Conservation (phyloP, 306 rosid genomes). For the Inga laurina region DNA sequence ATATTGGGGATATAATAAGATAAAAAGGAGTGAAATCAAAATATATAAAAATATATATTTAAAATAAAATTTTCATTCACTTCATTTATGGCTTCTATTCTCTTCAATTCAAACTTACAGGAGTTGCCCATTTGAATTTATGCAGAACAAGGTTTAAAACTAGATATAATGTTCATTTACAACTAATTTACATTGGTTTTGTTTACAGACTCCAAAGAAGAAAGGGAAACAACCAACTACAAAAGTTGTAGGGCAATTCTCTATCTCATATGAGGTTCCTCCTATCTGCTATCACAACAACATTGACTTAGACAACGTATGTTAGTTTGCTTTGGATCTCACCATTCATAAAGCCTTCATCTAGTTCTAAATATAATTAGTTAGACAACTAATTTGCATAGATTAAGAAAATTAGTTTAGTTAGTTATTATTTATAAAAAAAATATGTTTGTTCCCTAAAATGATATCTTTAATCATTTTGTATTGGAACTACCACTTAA, state of each 20-base stretch:
- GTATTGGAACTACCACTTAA: no score
- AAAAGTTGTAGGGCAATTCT: neutral
- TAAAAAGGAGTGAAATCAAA: no score
- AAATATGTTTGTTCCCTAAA: no score
- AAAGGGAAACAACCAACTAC: neutral
- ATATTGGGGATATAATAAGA: no score
- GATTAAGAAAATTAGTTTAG: no score
- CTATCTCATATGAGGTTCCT: neutral
- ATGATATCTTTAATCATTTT: no score
- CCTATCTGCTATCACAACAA: neutral
- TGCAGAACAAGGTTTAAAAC: neutral
- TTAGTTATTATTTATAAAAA: no score
- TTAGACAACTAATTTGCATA: no score
- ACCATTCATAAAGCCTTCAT: neutral
- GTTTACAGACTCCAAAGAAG: neutral
- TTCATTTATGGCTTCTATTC: neutral
- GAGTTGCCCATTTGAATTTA: neutral
- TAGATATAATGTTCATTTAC: neutral
- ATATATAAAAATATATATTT: no score
- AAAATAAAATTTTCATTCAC: neutral
- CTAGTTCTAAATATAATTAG: no score
- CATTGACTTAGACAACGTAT: neutral
- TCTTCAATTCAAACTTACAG: neutral
- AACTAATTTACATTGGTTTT: neutral
- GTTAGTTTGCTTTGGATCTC: neutral